phyloP scores from a whole-genome alignment of 257 asterid genomes.

The Solanum tacnaense region DNA sequence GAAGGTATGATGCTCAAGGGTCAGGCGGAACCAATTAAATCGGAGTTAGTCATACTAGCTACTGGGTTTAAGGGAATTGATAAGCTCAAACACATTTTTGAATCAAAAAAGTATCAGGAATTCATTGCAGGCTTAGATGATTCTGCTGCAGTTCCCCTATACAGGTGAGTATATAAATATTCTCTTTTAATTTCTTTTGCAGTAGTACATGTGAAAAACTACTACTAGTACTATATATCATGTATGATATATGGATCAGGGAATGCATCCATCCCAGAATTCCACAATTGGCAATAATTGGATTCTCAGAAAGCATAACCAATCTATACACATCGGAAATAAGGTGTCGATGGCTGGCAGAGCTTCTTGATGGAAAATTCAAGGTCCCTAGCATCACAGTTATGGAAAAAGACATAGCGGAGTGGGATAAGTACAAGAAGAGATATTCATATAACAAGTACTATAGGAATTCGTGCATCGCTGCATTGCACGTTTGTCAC shows the following conservation, averaged over 20 bases:
- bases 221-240: too few relatives aligned
- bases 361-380: slow-evolving; percentile 33
- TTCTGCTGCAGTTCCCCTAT: slow-evolving; percentile 16
- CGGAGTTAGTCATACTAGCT: slow-evolving; percentile 29
- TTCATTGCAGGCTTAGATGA: slow-evolving; percentile 8
- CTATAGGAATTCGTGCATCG: slow-evolving; percentile 27
- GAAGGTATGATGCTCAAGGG: slow-evolving; percentile 25
- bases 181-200: too few relatives aligned
- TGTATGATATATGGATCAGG: slow-evolving; percentile 2
- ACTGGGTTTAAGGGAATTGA: slow-evolving; percentile 36
- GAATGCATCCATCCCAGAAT: slow-evolving; percentile 34
- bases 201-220: too few relatives aligned
- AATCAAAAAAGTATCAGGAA: slow-evolving; percentile 13
- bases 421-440: slow-evolving; percentile 14
- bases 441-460: slow-evolving; percentile 18
- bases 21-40: slow-evolving; percentile 13
- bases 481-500: slow-evolving; percentile 31
- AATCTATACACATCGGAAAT: slow-evolving; percentile 21
- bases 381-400: slow-evolving; percentile 31
- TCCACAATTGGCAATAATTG: slow-evolving; percentile 40
- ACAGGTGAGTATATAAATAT: slow-evolving; percentile 15
- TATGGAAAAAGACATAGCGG: slow-evolving; percentile 19
- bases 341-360: slow-evolving; percentile 28
- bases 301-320: slow-evolving; percentile 26
- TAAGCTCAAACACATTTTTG: slow-evolving; percentile 27